Conservation (phyloP, 2,329 filamentous ascomycete species). For the Amauroascus niger region DNA sequence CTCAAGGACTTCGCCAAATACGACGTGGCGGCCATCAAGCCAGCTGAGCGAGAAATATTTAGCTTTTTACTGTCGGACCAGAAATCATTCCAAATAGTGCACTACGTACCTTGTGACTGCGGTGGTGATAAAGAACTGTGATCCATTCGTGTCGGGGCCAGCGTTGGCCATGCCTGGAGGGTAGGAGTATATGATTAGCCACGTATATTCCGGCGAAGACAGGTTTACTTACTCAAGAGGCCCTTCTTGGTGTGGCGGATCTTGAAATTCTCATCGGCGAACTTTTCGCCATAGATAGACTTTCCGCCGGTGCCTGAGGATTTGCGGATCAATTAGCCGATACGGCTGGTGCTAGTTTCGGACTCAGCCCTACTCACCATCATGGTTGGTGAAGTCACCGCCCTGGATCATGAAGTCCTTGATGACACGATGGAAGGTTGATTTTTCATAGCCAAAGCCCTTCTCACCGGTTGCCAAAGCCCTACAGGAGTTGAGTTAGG, state of each 20-base stretch:
- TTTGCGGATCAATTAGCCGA: background rate
- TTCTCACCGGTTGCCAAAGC: slow-evolving; percentile 58
- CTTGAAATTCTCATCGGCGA: slow-evolving; percentile 63
- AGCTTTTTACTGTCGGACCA: background rate
- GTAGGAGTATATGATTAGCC: slow-evolving; percentile 1
- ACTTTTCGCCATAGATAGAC: slow-evolving; percentile 58
- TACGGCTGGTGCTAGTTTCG: background rate
- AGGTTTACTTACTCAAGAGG: slow-evolving; percentile 45
- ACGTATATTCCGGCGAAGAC: background rate
- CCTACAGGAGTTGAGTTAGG: slow-evolving; percentile 20
- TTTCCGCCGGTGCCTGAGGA: slow-evolving; percentile 52
- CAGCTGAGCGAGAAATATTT: slow-evolving; percentile 32
- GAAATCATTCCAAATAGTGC: background rate
- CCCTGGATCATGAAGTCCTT: slow-evolving; percentile 63
- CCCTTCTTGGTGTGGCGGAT: slow-evolving; percentile 57
- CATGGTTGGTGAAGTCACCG: slow-evolving; percentile 56
- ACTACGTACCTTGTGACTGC: slow-evolving; percentile 43
- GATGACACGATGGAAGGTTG: slow-evolving; percentile 60
- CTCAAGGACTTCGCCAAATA: slow-evolving; percentile 60
- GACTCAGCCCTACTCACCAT: slow-evolving; percentile 35
- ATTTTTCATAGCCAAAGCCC: slow-evolving; percentile 57
- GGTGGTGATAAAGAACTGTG: slow-evolving; percentile 60
- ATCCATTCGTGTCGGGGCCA: slow-evolving; percentile 56
- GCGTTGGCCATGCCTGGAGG: slow-evolving; percentile 54
- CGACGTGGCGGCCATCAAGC: slow-evolving; percentile 56